Evolutionary conservation across 345 rosid genomes (phyloP).

Genomic region (Arabidopsis arenosa): DNA sequence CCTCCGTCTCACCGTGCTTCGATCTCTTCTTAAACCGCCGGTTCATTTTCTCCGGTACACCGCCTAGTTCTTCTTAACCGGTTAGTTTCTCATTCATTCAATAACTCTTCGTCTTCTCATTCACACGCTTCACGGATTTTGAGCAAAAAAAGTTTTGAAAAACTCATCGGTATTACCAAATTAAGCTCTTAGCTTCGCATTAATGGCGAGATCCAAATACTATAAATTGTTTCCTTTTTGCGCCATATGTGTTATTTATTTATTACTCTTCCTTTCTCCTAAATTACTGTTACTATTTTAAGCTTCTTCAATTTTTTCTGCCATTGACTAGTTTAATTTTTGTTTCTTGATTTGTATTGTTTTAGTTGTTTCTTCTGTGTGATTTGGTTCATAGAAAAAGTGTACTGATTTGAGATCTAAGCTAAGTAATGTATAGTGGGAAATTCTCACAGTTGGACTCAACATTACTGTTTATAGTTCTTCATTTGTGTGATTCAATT

Average conservation of each 20-base stretch:
- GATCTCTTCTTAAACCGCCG: conserved; percentile 35
- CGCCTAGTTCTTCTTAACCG: conserved; percentile 21
- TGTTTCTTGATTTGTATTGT: conserved; percentile 18
- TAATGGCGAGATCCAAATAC: conserved; percentile 42
- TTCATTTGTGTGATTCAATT: conserved; percentile 18
- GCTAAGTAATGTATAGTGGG: conserved; percentile 4
- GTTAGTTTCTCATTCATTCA: conserved; percentile 38
- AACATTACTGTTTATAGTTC: conserved; percentile 23
- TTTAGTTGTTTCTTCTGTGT: conserved; percentile 11
- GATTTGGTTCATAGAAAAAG: conserved; percentile 20
- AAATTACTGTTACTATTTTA: conserved; percentile 28
- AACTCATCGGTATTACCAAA: conserved; percentile 35
- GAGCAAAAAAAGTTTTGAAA: conserved; percentile 3
- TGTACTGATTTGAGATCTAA: conserved; percentile 30
- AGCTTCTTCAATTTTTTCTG: conserved; percentile 13
- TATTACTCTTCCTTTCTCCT: conserved; percentile 27
- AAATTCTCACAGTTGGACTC: background rate
- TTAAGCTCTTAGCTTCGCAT: conserved; percentile 34
- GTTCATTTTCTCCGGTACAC: conserved; percentile 12
- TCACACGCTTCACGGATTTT: conserved; percentile 14
- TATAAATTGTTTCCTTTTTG: conserved; percentile 19
- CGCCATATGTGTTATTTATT: conserved; percentile 28
- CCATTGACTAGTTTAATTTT: background rate
- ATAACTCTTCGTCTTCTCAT: conserved; percentile 14
- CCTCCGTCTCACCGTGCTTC: conserved; percentile 31